These are phyloP conservation scores for Aspergillus terreus DNA, from an alignment of 2,329 filamentous ascomycete species.

Conservation along the genomic window DNA sequence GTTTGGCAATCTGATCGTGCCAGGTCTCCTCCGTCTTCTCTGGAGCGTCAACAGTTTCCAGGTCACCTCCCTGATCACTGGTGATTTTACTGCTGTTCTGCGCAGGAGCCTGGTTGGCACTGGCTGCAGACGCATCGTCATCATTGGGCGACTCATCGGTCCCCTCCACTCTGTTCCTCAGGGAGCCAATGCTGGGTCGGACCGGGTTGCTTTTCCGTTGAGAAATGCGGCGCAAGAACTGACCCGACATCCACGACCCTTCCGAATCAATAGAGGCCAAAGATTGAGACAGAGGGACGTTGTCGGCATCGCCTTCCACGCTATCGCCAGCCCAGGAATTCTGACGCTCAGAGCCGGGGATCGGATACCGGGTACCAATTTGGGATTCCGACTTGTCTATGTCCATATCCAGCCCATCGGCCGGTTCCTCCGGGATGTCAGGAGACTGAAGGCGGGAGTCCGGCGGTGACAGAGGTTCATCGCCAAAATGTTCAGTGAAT, in stretches of 20 bases:
- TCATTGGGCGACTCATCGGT: slow-evolving; percentile 43
- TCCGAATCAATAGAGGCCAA: slow-evolving; percentile 94
- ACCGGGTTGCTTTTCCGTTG: slow-evolving; percentile 34
- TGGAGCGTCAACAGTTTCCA: slow-evolving; percentile 17
- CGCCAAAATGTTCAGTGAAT: slow-evolving; percentile 87
- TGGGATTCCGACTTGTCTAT: slow-evolving; percentile 10
- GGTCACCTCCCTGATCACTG: slow-evolving; percentile 53
- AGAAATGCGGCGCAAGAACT: slow-evolving; percentile 51
- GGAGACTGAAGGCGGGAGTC: slow-evolving; percentile 78
- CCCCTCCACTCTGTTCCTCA: slow-evolving; percentile 46
- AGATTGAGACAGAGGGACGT: slow-evolving; percentile 66
- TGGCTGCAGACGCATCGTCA: slow-evolving; percentile 59
- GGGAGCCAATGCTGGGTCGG: slow-evolving; percentile 37
- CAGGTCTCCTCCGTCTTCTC: slow-evolving; percentile 39
- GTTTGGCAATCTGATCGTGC: slow-evolving; percentile 52
- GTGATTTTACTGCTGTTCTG: slow-evolving; percentile 45
- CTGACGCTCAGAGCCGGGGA: slow-evolving; percentile 23
- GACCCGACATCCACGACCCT: slow-evolving; percentile 89
- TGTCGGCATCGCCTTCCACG: slow-evolving; percentile 51
- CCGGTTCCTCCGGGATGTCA: slow-evolving; percentile 50
- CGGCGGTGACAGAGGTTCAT: slow-evolving; percentile 79
- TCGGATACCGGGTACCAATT: slow-evolving; percentile 18
- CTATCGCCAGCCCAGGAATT: slow-evolving; percentile 36
- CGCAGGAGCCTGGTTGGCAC: slow-evolving; percentile 44
- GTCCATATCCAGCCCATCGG: slow-evolving; percentile 9